Evolutionary conservation across 148 eudicot genomes (phyloP).

Genomic region (Rhododendron molle): DNA sequence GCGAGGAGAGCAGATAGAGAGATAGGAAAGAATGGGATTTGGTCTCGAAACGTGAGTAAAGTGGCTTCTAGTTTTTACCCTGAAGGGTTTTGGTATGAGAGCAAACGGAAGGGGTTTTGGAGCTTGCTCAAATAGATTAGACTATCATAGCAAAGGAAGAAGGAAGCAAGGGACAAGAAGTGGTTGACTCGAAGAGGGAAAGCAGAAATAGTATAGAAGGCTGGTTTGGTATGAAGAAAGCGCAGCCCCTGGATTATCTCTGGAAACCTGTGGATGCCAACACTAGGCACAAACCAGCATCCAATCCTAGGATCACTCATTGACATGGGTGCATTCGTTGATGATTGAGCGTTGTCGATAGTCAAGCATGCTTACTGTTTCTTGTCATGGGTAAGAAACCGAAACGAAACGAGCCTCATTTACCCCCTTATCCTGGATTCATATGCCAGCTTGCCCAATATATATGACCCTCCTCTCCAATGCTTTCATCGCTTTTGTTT

Average conservation of each 20-base stretch:
- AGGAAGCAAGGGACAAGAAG: background rate
- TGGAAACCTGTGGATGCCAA: background rate
- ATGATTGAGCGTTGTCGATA: no score
- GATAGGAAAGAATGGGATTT: no score
- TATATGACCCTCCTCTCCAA: no score
- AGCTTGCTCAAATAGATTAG: background rate
- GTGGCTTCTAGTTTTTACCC: background rate
- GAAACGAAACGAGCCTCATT: no score
- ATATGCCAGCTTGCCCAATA: no score
- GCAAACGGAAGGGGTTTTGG: background rate
- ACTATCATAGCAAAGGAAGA: background rate
- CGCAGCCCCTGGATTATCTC: background rate
- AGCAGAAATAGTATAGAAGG: background rate
- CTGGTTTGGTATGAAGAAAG: background rate
- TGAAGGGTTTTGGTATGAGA: background rate
- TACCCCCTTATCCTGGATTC: no score
- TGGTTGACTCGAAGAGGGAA: background rate
- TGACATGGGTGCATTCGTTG: no score
- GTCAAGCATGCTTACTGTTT: no score
- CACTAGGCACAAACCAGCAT: background rate
- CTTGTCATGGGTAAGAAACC: no score
- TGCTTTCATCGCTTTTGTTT: no score
- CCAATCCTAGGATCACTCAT: background rate
- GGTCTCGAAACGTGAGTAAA: no score
- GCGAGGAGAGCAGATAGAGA: no score